phyloP scores from a whole-genome alignment of 352 stramenopile genomes.

The Globisporangium paroecandrum region DNA sequence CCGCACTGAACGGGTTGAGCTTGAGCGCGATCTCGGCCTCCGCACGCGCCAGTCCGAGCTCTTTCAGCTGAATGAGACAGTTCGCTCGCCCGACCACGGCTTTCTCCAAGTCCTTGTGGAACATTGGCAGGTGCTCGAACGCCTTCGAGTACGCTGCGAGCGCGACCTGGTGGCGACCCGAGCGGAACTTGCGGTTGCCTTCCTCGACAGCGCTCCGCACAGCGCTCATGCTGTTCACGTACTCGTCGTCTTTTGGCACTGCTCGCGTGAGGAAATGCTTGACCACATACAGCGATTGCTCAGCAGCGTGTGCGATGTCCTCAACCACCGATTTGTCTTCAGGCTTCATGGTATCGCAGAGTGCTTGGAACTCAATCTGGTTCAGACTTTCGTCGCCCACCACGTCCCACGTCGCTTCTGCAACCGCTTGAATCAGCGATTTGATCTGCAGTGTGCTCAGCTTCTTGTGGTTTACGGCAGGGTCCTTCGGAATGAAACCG shows the following conservation, averaged over 20 bases:
- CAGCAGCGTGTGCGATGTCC: constrained; percentile 27
- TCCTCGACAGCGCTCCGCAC: constrained; percentile 55
- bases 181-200: constrained; percentile 52
- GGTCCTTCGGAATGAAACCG: constrained; percentile 52
- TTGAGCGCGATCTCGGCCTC: constrained; percentile 47
- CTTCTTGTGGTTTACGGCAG: constrained; percentile 46
- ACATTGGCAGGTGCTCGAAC: constrained; percentile 56
- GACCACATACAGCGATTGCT: constrained; percentile 60
- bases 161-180: constrained; percentile 46
- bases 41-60: constrained; percentile 37
- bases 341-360: constrained; percentile 54
- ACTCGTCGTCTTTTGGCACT: constrained; percentile 43
- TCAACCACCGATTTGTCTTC: constrained; percentile 32
- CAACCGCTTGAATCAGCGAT: constrained; percentile 77
- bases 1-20: constrained; percentile 66
- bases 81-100: constrained; percentile 54
- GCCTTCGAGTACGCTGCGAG: constrained; percentile 59
- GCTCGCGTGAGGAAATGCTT: constrained; percentile 68
- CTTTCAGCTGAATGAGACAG: constrained; percentile 53
- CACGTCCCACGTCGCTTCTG: constrained; percentile 64
- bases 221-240: constrained; percentile 42
- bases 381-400: constrained; percentile 49
- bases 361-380: constrained; percentile 71
- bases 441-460: constrained; percentile 83
- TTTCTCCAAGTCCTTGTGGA: constrained; percentile 62